Percentiles rank a stretch among this genome's conserved stretches.
Conservation (phyloP, 306 rosid genomes). For the Glycine latifolia region DNA sequence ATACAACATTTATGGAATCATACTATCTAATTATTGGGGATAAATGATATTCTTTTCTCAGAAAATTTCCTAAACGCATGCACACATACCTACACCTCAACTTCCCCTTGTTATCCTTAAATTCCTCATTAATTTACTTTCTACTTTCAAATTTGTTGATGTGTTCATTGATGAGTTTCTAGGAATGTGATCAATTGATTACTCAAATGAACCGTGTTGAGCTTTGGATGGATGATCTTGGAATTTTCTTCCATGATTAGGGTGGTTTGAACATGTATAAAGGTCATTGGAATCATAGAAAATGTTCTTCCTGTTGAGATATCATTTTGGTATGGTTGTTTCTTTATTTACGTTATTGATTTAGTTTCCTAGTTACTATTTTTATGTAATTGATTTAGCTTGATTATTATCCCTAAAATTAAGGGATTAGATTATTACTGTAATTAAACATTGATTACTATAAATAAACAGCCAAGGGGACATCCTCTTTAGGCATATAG, state of each 20-base stretch:
- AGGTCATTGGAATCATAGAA: background rate
- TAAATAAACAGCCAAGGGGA: too few species aligned
- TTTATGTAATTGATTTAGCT: too few species aligned
- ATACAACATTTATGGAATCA: background rate
- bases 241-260: conserved; percentile 2
- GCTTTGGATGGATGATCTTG: background rate
- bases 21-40: background rate
- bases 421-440: too few species aligned
- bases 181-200: conserved; percentile 1
- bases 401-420: too few species aligned
- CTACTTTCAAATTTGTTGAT: background rate
- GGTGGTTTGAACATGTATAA: background rate
- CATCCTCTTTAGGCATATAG: too few species aligned
- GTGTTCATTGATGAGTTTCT: conserved; percentile 11
- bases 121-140: conserved; percentile 4
- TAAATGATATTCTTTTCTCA: background rate
- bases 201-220: conserved; percentile 13
- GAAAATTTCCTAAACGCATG: background rate
- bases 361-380: too few species aligned
- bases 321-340: background rate
- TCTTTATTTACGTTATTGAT: too few species aligned
- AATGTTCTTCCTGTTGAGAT: too few species aligned
- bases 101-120: background rate
- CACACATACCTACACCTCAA: background rate
- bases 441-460: too few species aligned